Evolutionary conservation across 768 basidiomycete genomes (phyloP).

Genomic region (Trametes cingulata): DNA sequence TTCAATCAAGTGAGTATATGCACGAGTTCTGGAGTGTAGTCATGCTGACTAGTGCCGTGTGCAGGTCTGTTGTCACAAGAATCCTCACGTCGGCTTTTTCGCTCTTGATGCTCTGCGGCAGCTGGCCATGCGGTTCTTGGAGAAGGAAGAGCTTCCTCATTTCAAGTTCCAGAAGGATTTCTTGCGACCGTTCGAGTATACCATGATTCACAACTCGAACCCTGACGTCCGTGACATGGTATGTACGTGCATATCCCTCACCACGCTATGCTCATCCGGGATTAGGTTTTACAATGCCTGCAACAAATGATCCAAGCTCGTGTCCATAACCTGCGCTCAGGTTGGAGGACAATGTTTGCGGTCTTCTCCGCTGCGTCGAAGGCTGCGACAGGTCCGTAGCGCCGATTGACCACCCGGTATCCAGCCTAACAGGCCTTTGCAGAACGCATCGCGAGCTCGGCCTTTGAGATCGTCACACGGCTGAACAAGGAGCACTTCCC

Average conservation of each 20-base stretch:
- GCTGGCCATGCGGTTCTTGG: constrained; percentile 96
- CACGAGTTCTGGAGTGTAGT: too few relatives aligned
- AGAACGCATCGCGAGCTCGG: constrained; percentile 91
- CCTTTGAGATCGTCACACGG: constrained; percentile 93
- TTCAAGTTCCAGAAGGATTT: constrained; percentile 99
- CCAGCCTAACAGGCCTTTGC: constrained; percentile 1
- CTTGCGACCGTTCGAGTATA: constrained; percentile 95
- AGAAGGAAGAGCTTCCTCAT: constrained; percentile 96
- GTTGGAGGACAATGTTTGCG: constrained; percentile 99
- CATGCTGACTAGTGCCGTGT: neutral
- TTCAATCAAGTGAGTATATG: constrained; percentile 79
- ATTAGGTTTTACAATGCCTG: constrained; percentile 90
- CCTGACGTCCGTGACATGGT: constrained; percentile 98
- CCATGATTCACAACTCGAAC: constrained; percentile 95
- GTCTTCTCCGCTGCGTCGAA: constrained; percentile 97
- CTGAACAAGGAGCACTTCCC: constrained; percentile 89
- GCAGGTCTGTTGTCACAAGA: constrained; percentile 97
- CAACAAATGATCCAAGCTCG: constrained; percentile 99
- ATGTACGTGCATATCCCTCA: constrained; percentile 6
- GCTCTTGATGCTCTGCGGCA: constrained; percentile 96
- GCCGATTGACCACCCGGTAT: too few relatives aligned
- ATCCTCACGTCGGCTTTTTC: constrained; percentile 94
- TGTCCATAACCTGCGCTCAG: constrained; percentile 93
- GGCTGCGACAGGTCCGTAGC: constrained; percentile 72
- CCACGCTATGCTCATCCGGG: neutral